Evolutionary conservation across 345 rosid genomes (phyloP), one percentile per base, ranked within the genome.

Genomic region (Melaleuca quinquenervia): DNA sequence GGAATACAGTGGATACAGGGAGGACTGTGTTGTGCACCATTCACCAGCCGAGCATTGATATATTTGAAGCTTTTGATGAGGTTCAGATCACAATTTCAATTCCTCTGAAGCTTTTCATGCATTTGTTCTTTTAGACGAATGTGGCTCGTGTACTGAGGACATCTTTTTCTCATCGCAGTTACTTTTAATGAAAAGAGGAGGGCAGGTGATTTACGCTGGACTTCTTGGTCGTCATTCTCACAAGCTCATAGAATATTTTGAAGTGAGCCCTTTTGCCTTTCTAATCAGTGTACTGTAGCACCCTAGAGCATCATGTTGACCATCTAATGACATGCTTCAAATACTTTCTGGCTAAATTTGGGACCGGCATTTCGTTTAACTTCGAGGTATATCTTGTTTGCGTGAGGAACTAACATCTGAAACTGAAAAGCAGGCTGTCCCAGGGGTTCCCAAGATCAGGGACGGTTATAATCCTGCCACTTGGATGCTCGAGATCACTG

Each of bases 11-110:
- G 53, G 99, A 96, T 85, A 96, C 99, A 1, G 99, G 98, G n/a
- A 96, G 99, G 91, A 96, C 99, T 24, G 96, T 96, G 14, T 96
- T 96, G 64, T 95, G 99, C 90, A 96, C 99, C 52, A 96, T 96
- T 92, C 99, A 96, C 88, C 99, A 96, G 92, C 98, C 98, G 15
- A 95, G 98, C 89, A 94, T 96, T 7, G 98, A 96, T 90, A 95
- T 96, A 82, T 96, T 96, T 58, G 99, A 96, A 89, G 91, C 98
- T 64, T 96, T 95, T 24, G 99, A 96, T 83, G 99, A 96, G 96
- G 98, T 95, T 52, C 82, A 80, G 52, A n/a, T 88, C 29, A 52
- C 32, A 3, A 14, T 11, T 60, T 82, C 53, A 50, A 51, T 14
- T 14, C n/a, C 52, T 36, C n/a, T 51, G 20, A 49, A 12, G 13